Evolutionary conservation across 2,329 filamentous ascomycete species (phyloP).

Genomic region (Volutella citrinella): DNA sequence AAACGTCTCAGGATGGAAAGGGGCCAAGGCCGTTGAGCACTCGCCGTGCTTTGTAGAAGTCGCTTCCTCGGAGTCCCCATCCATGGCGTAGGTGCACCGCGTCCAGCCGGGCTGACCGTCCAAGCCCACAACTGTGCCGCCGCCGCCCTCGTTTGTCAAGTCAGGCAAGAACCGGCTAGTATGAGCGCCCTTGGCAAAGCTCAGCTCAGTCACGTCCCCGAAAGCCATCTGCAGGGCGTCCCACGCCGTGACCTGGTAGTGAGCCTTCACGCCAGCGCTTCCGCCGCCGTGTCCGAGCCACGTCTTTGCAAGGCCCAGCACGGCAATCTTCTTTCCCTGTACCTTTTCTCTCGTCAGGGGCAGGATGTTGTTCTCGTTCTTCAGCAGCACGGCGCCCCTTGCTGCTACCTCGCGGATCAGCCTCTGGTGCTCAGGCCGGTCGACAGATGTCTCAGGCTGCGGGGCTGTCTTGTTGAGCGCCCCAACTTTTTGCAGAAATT

Average conservation of each 20-base stretch:
- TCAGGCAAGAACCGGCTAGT: slow-evolving; percentile 25
- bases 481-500: slow-evolving; percentile 24
- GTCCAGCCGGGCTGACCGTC: slow-evolving; percentile 28
- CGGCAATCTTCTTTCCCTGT: slow-evolving; percentile 30
- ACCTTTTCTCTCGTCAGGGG: slow-evolving; percentile 46
- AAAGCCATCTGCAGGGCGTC: slow-evolving; percentile 28
- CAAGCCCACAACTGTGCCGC: slow-evolving; percentile 21
- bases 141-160: slow-evolving; percentile 20
- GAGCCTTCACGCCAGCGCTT: slow-evolving; percentile 32
- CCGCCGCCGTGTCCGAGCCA: slow-evolving; percentile 35
- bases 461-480: slow-evolving; percentile 26
- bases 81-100: slow-evolving; percentile 20
- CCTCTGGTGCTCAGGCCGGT: slow-evolving; percentile 30
- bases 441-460: slow-evolving; percentile 24
- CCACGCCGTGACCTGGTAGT: slow-evolving; percentile 34
- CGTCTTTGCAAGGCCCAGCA: slow-evolving; percentile 33
- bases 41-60: slow-evolving; percentile 16
- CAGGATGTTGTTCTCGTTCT: slow-evolving; percentile 57
- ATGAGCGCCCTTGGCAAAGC: slow-evolving; percentile 28
- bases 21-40: slow-evolving; percentile 16
- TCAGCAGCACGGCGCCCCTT: slow-evolving; percentile 61
- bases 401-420: slow-evolving; percentile 28
- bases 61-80: slow-evolving; percentile 12
- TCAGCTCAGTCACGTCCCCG: slow-evolving; percentile 23
- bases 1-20: slow-evolving; percentile 23